Evolutionary conservation across 2,329 filamentous ascomycete species (phyloP).

Genomic region (Sarocladiaceae sp.): DNA sequence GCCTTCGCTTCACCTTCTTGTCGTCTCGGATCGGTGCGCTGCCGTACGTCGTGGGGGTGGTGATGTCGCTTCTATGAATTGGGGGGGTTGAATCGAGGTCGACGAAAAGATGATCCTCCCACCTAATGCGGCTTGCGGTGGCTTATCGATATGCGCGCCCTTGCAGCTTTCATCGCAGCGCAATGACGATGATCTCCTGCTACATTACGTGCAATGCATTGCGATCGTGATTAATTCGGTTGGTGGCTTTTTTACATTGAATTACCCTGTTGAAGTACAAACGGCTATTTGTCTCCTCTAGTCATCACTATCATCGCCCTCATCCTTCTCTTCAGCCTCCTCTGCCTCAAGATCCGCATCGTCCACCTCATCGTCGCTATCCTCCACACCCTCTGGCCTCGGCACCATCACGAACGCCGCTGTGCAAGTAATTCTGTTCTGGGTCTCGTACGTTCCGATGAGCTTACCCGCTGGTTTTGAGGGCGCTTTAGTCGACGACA

Average conservation of each 20-base stretch:
- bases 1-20: no score
- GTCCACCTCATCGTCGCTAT: conserved; percentile 47
- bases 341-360: conserved; percentile 32
- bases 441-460: conserved; percentile 74
- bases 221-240: no score
- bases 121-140: neutral
- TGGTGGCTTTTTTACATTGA: no score
- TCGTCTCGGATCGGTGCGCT: neutral
- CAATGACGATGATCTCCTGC: neutral
- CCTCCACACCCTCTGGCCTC: conserved; percentile 53
- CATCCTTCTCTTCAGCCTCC: conserved; percentile 30
- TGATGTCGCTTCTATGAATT: neutral
- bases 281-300: neutral
- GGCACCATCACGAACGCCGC: conserved; percentile 80
- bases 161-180: neutral
- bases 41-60: neutral
- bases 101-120: conserved; percentile 8
- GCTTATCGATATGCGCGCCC: conserved; percentile 1
- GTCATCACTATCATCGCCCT: conserved; percentile 12
- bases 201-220: neutral
- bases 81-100: neutral
- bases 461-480: conserved; percentile 49
- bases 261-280: no score
- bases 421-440: conserved; percentile 84
- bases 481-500: conserved; percentile 19